A percentile compares a stretch with the other conserved stretches of the same genome.
Evolutionary conservation across 2,329 filamentous ascomycete species (phyloP).

Genomic region (Helminthosporium solani): DNA sequence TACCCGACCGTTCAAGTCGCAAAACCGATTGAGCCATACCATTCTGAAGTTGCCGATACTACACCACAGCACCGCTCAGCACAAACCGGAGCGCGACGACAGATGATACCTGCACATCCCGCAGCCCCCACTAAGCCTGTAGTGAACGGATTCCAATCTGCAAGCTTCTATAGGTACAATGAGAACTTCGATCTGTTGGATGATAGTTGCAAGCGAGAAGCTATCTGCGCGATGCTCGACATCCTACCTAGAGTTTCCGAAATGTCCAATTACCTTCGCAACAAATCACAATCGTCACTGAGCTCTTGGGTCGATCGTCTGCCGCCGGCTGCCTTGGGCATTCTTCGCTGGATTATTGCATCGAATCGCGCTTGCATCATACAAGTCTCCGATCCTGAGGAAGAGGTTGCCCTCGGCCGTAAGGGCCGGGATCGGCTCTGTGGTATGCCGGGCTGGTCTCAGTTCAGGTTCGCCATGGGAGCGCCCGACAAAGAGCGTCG

Average conservation of each 20-base stretch:
- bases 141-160: constrained; percentile 30
- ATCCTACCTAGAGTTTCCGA: constrained; percentile 62
- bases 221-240: constrained; percentile 56
- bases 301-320: constrained; percentile 60
- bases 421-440: constrained; percentile 56
- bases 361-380: constrained; percentile 87
- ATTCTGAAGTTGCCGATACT: background rate
- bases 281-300: constrained; percentile 43
- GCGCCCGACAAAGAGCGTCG: constrained; percentile 83
- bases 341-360: constrained; percentile 85
- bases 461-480: constrained; percentile 86
- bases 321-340: constrained; percentile 63
- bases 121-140: background rate
- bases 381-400: constrained; percentile 59
- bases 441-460: constrained; percentile 68
- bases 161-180: constrained; percentile 50
- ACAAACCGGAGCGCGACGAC: background rate
- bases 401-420: constrained; percentile 16
- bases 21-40: constrained; percentile 21
- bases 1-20: constrained; percentile 46
- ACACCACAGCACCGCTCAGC: background rate
- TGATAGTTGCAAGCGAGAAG: constrained; percentile 48
- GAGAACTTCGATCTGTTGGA: constrained; percentile 59
- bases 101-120: background rate
- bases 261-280: constrained; percentile 55